Evolutionary conservation across 306 rosid genomes (phyloP), one percentile per base, ranked within the genome.

Genomic region (Geum urbanum): DNA sequence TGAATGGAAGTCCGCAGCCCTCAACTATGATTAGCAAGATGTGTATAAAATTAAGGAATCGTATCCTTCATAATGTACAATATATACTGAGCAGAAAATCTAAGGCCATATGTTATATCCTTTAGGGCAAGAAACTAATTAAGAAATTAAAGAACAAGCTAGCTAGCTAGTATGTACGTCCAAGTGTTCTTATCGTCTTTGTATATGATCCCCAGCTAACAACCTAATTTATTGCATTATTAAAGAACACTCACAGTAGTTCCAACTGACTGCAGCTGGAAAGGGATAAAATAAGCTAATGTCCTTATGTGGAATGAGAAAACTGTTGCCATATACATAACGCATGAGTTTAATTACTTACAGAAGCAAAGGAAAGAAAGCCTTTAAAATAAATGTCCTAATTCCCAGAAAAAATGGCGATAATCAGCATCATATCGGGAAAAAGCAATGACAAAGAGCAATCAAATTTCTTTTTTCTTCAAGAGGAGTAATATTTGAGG

Each of bases 1-100:
- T 65, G 74, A 72, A 44, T 32, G 37, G 37, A 72, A 44, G 22
- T 19, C 47, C 63, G 6, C 14, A 56, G 1, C 13, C 19, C 1
- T 58, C 14, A 58, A 27, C 43, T 43, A 57, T 49, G 72, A 67
- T 72, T 49, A 74, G 24, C 71, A 45, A 59, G 56, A 41, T 39
- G 52, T 64, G 76, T 73, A 77, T 76, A 67, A 72, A 60, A 69
- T 74, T 57, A 48, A 37, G 77, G 88, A 85, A 88, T 66, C 84
- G 59, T 76, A 67, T 82, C 74, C 75, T 69, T 19, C 27, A 4
- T 53, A 72, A 83, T 78, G 79, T 32, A 32, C 37, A 32, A 32
- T 3, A 32, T 3, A 32, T 32, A 80, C 76, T 71, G 66, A 76
- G 77, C 10, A 57, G 59, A 63, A 41, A 79, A 65, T 56, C 22